phyloP scores from a whole-genome alignment of 306 rosid genomes.

The Morella rubra region DNA sequence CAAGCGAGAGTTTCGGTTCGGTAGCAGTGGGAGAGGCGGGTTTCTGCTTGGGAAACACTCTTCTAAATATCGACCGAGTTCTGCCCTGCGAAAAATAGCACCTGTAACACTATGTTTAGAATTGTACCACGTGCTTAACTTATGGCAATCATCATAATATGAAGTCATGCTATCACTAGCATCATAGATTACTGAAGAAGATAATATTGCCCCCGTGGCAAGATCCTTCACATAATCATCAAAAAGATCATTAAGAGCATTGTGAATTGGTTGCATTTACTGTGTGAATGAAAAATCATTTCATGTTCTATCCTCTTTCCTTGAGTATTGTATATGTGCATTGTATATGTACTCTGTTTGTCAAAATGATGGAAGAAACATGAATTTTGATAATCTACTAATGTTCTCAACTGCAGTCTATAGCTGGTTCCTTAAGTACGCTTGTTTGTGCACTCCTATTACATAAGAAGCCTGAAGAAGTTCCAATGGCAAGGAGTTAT shows the following conservation, averaged over 20 bases:
- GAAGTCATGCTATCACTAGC: not conserved
- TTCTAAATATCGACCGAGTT: not conserved
- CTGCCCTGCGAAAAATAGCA: not conserved
- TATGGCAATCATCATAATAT: not conserved
- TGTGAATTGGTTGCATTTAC: not conserved
- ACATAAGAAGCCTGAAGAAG: too few species aligned
- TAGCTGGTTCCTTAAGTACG: too few species aligned
- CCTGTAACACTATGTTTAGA: not conserved
- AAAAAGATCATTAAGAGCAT: not conserved
- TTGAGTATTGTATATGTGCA: too few species aligned
- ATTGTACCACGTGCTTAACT: not conserved
- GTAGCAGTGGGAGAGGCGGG: not conserved
- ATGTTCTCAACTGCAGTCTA: too few species aligned
- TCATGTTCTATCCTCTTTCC: too few species aligned
- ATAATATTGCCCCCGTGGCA: accelerated
- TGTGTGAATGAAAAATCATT: too few species aligned
- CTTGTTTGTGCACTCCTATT: too few species aligned
- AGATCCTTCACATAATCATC: not conserved
- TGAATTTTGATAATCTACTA: too few species aligned
- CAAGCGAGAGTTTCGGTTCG: not conserved
- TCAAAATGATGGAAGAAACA: too few species aligned
- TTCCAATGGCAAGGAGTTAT: too few species aligned
- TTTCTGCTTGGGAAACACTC: not conserved
- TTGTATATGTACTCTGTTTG: too few species aligned
- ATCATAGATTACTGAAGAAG: not conserved